phyloP scores from a whole-genome alignment of 148 eudicot species.

The Tetragonia tetragonoides region DNA sequence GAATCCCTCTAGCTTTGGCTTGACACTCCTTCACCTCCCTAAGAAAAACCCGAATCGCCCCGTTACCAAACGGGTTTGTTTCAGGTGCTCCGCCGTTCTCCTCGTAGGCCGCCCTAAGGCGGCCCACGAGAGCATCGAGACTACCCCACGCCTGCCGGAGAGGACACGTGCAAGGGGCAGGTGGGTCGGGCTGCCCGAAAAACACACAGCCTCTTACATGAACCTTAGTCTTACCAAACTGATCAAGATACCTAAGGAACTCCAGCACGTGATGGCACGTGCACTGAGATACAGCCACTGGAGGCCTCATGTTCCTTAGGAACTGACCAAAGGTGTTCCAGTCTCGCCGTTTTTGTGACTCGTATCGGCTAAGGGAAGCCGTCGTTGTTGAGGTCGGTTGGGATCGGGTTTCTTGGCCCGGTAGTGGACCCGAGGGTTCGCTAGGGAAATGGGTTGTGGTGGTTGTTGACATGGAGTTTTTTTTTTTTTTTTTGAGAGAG shows the following conservation, averaged over 20 bases:
- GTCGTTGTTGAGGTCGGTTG: background rate
- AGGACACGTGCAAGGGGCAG: conserved; percentile 81
- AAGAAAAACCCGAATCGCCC: conserved; percentile 59
- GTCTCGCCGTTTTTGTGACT: conserved; percentile 72
- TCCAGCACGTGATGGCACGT: conserved; percentile 70
- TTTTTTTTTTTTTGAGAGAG: background rate
- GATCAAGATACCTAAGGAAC: conserved; percentile 71
- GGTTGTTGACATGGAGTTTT: conserved; percentile 20
- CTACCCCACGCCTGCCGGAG: conserved; percentile 87
- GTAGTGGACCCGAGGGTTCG: background rate
- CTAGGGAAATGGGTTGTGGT: background rate
- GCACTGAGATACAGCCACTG: conserved; percentile 53
- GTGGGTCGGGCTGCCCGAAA: conserved; percentile 82
- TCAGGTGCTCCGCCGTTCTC: conserved; percentile 77
- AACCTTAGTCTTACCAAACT: conserved; percentile 86
- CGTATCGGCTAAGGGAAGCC: conserved; percentile 56
- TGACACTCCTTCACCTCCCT: conserved; percentile 80
- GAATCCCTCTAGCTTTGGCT: conserved; percentile 78
- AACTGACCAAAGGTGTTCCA: conserved; percentile 92
- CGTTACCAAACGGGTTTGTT: conserved; percentile 73
- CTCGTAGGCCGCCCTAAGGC: conserved; percentile 79
- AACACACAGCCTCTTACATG: conserved; percentile 64
- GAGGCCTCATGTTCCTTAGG: conserved; percentile 69
- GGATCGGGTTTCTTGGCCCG: conserved; percentile 1
- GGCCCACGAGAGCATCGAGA: conserved; percentile 74